Evolutionary conservation across 148 eudicot species (phyloP).

Genomic region (Silene conica): DNA sequence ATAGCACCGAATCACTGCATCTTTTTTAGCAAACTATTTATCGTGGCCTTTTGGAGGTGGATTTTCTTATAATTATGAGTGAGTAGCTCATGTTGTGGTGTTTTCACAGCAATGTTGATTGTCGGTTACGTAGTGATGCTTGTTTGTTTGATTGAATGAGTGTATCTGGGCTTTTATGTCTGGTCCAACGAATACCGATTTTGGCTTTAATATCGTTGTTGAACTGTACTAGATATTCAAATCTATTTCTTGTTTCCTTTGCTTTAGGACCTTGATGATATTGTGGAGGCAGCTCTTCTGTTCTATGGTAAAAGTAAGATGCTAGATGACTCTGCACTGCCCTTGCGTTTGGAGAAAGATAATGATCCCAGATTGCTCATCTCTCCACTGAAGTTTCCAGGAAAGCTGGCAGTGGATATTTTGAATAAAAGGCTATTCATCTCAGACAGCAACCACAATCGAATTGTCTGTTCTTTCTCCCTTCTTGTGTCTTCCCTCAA

Average conservation of each 20-base stretch:
- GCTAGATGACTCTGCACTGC: constrained; percentile 62
- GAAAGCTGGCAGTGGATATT: constrained; percentile 84
- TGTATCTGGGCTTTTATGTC: background rate
- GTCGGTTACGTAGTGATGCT: background rate
- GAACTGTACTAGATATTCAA: background rate
- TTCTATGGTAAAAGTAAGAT: constrained; percentile 67
- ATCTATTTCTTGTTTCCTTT: constrained; percentile 1
- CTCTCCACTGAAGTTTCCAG: constrained; percentile 95
- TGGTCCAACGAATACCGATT: background rate
- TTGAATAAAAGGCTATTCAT: constrained; percentile 84
- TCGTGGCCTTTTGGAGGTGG: background rate
- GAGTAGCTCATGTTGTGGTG: background rate
- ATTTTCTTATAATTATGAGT: background rate
- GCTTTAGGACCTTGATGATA: constrained; percentile 78
- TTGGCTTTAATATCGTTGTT: background rate
- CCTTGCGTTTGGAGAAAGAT: constrained; percentile 81
- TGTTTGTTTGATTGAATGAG: background rate
- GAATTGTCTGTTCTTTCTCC: constrained; percentile 59
- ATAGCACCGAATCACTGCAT: background rate
- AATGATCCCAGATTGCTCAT: constrained; percentile 79
- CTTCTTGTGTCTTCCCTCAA: constrained; percentile 13
- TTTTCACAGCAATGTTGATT: background rate
- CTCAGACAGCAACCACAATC: constrained; percentile 95
- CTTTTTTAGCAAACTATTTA: background rate
- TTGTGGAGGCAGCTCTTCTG: constrained; percentile 84